phyloP scores from a whole-genome alignment of 2,329 filamentous ascomycete species.

The Colletotrichum magnum region DNA sequence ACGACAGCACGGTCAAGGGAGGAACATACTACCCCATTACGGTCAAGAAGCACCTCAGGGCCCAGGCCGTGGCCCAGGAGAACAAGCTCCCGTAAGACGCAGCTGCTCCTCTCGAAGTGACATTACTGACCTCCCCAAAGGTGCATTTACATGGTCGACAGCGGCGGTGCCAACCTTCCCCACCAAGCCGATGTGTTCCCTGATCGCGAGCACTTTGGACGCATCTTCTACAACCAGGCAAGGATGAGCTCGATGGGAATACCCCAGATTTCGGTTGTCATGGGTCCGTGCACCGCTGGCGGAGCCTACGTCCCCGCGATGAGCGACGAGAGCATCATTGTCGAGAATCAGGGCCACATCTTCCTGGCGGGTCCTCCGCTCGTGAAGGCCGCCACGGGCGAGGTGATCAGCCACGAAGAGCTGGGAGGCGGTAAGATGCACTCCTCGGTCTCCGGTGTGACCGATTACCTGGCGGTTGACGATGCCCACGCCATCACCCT shows the following conservation, averaged over 20 bases:
- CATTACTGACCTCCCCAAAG: slow-evolving; percentile 49
- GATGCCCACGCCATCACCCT: slow-evolving; percentile 93
- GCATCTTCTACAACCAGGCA: slow-evolving; percentile 98
- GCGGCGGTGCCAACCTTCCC: slow-evolving; percentile 93
- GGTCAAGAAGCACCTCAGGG: slow-evolving; percentile 95
- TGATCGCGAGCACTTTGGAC: slow-evolving; percentile 93
- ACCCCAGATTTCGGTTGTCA: slow-evolving; percentile 94
- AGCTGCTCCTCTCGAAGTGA: slow-evolving; percentile 6
- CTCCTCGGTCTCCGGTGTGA: slow-evolving; percentile 90
- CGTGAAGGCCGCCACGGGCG: slow-evolving; percentile 95
- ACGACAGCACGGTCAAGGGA: slow-evolving; percentile 97
- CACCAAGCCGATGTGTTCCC: slow-evolving; percentile 97
- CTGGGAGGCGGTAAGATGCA: slow-evolving; percentile 92
- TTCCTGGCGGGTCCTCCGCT: slow-evolving; percentile 95
- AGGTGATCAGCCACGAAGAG: slow-evolving; percentile 91
- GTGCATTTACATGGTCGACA: slow-evolving; percentile 97
- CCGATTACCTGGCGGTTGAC: slow-evolving; percentile 94
- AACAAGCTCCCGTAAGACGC: slow-evolving; percentile 79
- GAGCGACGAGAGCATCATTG: slow-evolving; percentile 98
- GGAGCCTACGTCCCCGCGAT: slow-evolving; percentile 97
- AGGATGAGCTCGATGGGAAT: slow-evolving; percentile 91
- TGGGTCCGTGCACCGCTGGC: slow-evolving; percentile 97
- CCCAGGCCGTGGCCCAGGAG: slow-evolving; percentile 90
- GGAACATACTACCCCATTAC: slow-evolving; percentile 98
- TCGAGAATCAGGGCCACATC: slow-evolving; percentile 95